Evolutionary conservation across 176 grass and related monocot genomes (phyloP).

Genomic region (Poa annua): DNA sequence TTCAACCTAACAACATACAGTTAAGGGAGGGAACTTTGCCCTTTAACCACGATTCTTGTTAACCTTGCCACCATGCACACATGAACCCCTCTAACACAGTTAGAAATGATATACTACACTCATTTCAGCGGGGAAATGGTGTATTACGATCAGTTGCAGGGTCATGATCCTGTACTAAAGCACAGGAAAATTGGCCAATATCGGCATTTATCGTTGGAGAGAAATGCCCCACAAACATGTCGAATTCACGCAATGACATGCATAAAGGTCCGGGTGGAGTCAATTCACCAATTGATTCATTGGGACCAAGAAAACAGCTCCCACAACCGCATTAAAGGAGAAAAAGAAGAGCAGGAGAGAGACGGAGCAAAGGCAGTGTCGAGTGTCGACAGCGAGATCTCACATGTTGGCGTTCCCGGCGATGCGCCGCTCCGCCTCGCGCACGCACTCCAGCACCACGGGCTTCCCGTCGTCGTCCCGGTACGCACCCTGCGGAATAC

Average conservation of each 20-base stretch:
- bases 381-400: slow-evolving; percentile 29
- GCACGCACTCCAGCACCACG: slow-evolving; percentile 86
- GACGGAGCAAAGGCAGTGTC: background rate
- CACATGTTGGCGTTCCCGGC: slow-evolving; percentile 83
- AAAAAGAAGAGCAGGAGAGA: background rate
- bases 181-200: background rate
- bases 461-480: slow-evolving; percentile 89
- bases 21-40: too few relatives aligned
- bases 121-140: too few relatives aligned
- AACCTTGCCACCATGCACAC: background rate
- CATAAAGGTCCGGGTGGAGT: background rate
- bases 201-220: background rate
- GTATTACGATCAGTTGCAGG: background rate
- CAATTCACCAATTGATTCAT: slow-evolving; percentile 7
- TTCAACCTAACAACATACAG: too few relatives aligned
- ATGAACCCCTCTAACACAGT: background rate
- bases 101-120: background rate
- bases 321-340: slow-evolving; percentile 10
- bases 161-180: background rate
- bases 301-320: background rate
- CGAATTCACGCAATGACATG: slow-evolving; percentile 5
- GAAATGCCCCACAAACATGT: background rate
- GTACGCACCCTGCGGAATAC: slow-evolving; percentile 69
- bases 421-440: slow-evolving; percentile 83
- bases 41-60: background rate